These are phyloP conservation scores for Eutypa lata DNA, from an alignment of 2,329 filamentous ascomycete species.

Conservation along the genomic window DNA sequence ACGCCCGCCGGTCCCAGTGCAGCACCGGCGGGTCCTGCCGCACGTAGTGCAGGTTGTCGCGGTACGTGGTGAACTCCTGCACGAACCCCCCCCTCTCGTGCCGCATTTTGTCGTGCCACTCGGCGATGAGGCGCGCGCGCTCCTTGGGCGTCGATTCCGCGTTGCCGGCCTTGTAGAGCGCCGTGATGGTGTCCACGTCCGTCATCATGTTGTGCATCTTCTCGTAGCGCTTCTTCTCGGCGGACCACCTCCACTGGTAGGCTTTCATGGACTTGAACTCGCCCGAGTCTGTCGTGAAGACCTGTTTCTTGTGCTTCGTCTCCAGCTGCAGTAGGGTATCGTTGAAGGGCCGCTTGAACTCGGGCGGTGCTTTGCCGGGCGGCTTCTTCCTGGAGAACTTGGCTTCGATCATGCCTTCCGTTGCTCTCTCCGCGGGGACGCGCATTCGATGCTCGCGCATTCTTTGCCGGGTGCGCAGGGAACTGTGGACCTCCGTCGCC, in stretches of 20 bases:
- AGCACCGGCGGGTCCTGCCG: slow-evolving; percentile 50
- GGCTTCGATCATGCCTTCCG: slow-evolving; percentile 23
- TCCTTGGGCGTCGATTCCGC: slow-evolving; percentile 16
- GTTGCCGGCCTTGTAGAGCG: slow-evolving; percentile 8
- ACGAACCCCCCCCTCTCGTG: slow-evolving; percentile 7
- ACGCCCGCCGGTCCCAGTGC: slow-evolving; percentile 66
- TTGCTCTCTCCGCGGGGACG: slow-evolving; percentile 45
- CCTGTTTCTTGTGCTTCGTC: slow-evolving; percentile 17
- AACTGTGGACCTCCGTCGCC: slow-evolving; percentile 46
- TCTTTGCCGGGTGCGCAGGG: slow-evolving; percentile 33
- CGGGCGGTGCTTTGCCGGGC: slow-evolving; percentile 17
- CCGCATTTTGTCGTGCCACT: slow-evolving; percentile 34
- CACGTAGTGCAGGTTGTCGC: slow-evolving; percentile 54
- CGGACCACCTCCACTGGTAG: slow-evolving; percentile 16
- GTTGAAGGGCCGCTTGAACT: slow-evolving; percentile 33
- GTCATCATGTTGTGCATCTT: slow-evolving; percentile 1
- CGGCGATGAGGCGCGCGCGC: slow-evolving; percentile 26
- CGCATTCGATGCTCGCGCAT: slow-evolving; percentile 43
- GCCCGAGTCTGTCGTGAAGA: slow-evolving; percentile 13
- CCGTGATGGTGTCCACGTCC: slow-evolving; percentile 7
- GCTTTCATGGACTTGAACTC: slow-evolving; percentile 12
- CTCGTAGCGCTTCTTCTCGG: slow-evolving; percentile 13
- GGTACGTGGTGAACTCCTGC: slow-evolving; percentile 36
- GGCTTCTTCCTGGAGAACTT: slow-evolving; percentile 8
- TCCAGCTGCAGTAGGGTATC: slow-evolving; percentile 38